These are phyloP conservation scores for Pleurostoma richardsiae DNA, from an alignment of 2,329 filamentous ascomycete species.

Conservation along the genomic window DNA sequence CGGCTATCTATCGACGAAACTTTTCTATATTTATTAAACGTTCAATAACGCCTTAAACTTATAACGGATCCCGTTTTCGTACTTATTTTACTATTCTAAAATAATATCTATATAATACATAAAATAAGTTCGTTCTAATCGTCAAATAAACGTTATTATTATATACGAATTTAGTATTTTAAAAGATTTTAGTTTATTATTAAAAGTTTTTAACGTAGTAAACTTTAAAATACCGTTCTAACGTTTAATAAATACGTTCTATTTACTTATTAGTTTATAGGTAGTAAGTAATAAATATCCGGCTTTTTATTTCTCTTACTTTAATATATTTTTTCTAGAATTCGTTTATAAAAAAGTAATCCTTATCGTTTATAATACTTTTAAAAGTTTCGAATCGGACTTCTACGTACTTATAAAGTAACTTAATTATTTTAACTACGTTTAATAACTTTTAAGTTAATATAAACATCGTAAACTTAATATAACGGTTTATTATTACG, in stretches of 20 bases:
- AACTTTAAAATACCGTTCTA: background rate
- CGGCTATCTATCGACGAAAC: background rate
- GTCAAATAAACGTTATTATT: background rate
- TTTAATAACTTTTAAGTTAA: background rate
- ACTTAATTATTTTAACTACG: conserved; percentile 3
- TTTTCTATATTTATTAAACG: background rate
- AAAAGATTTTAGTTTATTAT: background rate
- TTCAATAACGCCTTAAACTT: background rate
- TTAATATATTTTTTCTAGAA: conserved; percentile 1
- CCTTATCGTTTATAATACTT: conserved; percentile 3
- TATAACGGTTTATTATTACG: background rate
- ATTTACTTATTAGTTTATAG: conserved; percentile 1
- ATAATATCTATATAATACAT: background rate
- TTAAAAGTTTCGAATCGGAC: conserved; percentile 3
- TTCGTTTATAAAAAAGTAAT: background rate
- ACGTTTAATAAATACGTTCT: background rate
- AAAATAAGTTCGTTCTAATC: background rate
- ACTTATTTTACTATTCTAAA: background rate
- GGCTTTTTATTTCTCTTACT: conserved; percentile 3
- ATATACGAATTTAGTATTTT: background rate
- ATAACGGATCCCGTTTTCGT: background rate
- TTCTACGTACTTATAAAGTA: conserved; percentile 7
- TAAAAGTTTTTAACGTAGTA: background rate
- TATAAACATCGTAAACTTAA: background rate
- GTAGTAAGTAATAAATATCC: conserved; percentile 5